Conservation (phyloP, 2,329 filamentous ascomycete genomes). For the Graphilbum ipis-grandicollis region DNA sequence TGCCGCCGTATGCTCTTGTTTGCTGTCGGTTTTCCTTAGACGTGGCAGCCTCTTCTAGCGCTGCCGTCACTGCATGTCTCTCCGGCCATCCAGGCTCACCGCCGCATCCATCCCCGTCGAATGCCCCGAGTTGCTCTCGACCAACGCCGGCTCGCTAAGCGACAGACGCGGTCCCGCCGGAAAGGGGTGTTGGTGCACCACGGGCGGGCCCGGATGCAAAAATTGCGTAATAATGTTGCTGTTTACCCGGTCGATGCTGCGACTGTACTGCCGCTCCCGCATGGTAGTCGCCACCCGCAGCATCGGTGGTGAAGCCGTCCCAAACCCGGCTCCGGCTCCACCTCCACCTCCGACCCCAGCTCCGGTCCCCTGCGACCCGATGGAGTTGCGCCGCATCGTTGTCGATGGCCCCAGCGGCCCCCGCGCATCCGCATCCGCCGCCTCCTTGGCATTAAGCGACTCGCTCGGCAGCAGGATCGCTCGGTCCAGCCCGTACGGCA, state of each 20-base stretch:
- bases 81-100: too few relatives aligned
- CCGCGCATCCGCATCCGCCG: conserved; percentile 14
- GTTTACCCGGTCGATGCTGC: conserved; percentile 21
- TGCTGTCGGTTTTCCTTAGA: too few relatives aligned
- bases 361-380: conserved; percentile 17
- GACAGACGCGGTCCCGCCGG: conserved; percentile 1
- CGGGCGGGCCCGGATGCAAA: conserved; percentile 28
- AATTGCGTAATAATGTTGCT: conserved; percentile 27
- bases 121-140: conserved; percentile 2
- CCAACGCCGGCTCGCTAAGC: conserved; percentile 3
- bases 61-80: too few relatives aligned
- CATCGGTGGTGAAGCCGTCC: too few relatives aligned
- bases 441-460: conserved; percentile 34
- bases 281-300: conserved; percentile 14
- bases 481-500: conserved; percentile 49
- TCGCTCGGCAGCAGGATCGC: conserved; percentile 42
- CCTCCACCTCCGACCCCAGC: too few relatives aligned
- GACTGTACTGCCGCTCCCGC: conserved; percentile 17
- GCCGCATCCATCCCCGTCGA: conserved; percentile 3
- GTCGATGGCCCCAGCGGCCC: conserved; percentile 6
- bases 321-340: too few relatives aligned
- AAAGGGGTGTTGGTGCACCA: neutral
- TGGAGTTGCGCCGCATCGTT: conserved; percentile 15
- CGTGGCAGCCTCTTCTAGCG: too few relatives aligned
- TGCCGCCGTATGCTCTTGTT: too few relatives aligned